Base-by-base conservation (phyloP, 31 red algal species). In the Asparagopsis taxiformis region DNA sequence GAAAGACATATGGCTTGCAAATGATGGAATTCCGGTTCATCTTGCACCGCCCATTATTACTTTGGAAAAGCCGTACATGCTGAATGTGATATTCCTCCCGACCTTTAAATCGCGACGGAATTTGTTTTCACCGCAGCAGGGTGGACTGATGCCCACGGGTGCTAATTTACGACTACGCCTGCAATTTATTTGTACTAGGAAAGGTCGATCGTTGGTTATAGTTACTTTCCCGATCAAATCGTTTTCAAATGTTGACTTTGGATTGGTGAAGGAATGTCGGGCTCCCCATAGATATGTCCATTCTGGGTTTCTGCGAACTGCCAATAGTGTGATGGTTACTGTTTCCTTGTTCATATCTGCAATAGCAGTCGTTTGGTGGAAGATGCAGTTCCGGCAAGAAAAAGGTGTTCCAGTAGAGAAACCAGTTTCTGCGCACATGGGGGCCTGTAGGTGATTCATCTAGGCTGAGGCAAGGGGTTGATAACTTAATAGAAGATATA, bases 1-100 rank as follows among this genome's bases (percentile, higher is more conserved):
- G n/a, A 75, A 72, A 59, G 72, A 77, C 62, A 77, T 87, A 37
- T 87, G 83, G 83, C 2, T 87, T 46, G 39, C 64, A 2, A 87
- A 87, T 62, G 62, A 77, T 3, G 72, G 72, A 6, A 71, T 70
- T 22, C 55, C 83, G 16, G 53, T 87, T 26, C 83, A 77, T 34
- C 55, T 77, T 23, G 83, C 62, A 33, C 83, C 83, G n/a, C 35
- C 63, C 3, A 41, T 87, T 43, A 56, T 87, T 28, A 77, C 83
- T 29, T 38, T 70, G 15, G 83, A 78, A 66, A 87, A 62, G 59
- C 72, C 63, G 46, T 71, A 77, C 39, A 59, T 77, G 2, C 37
- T 71, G 9, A 61, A 54, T 31, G 72, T 52, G 16, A 7, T 77
- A 4, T 33, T 58, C 0, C 41, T 34, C n/a, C 15, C 61, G 37